Evolutionary conservation across 164 flowering plant species (phyloP), one percentile per base, ranked within the genome.

Genomic region (Macadamia integrifolia): DNA sequence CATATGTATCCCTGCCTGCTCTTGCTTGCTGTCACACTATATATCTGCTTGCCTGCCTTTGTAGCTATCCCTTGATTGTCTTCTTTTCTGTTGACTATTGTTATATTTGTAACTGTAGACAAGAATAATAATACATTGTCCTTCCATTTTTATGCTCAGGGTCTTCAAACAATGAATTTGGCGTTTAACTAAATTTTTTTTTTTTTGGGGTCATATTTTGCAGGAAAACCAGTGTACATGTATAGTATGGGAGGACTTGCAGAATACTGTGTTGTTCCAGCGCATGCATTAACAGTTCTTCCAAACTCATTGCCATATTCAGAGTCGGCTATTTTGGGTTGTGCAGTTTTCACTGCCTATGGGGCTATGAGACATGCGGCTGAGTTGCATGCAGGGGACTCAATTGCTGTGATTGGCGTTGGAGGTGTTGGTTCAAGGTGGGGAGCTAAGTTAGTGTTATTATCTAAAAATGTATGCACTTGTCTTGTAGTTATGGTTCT

Each of bases 381-480:
- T 69, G 85, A 87, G 69, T 79, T 92, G 68, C 94, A 87, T 71
- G 88, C 94, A 62, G 99, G 99, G 64, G 97, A 92, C 84, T 77
- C 97, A 58, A 74, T 95, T 82, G 99, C 99, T 71, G 93, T 95
- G 62, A 88, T 95, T 76, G 99, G 99, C 58, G 78, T 91, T 71
- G 99, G 99, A 29, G 99, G 99, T 72, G 98, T 92, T 74, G 99
- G 99, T 57, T 89, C 97, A 61, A 95, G 99, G 99, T 95, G 76
- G 64, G 49, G 35, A 59, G 11, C 68, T 40, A 49, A 50, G 58
- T 57, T 44, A 66, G 0, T 53, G 32, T 70, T 12, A 4, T 53
- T 53, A 17, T 46, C 12, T 46, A 1, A 46, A 8, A 46, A 46
- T 46, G 13, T 35, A 35, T 35, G 3, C 3, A 35, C 40, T 35